phyloP scores from a whole-genome alignment of 2,329 filamentous ascomycete species.

The Colletotrichum paranaense region DNA sequence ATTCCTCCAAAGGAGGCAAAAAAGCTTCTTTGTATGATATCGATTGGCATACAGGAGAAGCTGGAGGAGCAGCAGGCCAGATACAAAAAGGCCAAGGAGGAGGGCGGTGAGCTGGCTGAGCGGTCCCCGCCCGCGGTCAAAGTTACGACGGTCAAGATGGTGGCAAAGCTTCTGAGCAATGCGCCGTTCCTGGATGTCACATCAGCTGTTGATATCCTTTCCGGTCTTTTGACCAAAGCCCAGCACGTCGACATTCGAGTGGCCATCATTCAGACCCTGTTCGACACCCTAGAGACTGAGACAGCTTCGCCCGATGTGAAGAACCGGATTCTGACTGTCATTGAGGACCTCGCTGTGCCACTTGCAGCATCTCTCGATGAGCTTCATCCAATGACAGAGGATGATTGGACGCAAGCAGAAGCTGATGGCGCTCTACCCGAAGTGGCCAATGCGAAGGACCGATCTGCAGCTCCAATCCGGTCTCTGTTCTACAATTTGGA shows the following conservation, averaged over 20 bases:
- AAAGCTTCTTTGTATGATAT: background rate
- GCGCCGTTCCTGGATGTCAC: background rate
- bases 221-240: background rate
- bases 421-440: background rate
- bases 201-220: background rate
- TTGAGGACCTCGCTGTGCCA: conserved; percentile 2
- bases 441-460: background rate
- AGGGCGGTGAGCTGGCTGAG: background rate
- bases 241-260: conserved; percentile 14
- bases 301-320: background rate
- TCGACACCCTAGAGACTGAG: background rate
- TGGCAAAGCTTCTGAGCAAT: conserved; percentile 14
- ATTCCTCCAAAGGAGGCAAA: background rate
- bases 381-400: background rate
- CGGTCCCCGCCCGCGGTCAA: background rate
- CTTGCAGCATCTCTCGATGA: conserved; percentile 10
- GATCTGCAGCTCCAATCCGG: background rate
- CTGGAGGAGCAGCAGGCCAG: background rate
- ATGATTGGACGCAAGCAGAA: background rate
- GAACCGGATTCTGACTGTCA: background rate
- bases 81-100: background rate
- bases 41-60: background rate
- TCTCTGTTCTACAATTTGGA: conserved; percentile 1
- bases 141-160: conserved; percentile 23
- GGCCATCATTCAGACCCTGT: conserved; percentile 13